Base-by-base conservation (phyloP, 306 rosid species). In the Rubus parviflorus region DNA sequence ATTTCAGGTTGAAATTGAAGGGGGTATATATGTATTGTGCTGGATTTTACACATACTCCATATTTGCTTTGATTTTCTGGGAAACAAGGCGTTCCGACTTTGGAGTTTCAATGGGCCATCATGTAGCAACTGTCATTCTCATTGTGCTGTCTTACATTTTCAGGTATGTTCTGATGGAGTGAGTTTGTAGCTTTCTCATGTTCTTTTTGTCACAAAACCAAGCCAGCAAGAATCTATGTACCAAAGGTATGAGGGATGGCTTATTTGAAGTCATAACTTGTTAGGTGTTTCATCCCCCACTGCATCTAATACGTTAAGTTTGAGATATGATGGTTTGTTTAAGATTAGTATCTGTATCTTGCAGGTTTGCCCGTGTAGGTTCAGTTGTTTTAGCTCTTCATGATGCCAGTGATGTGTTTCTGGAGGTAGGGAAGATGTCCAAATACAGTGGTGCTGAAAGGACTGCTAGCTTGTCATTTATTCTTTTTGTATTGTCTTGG, bases 81-180 rank as follows among this genome's bases (percentile, higher is more conserved):
- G 98, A 95, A 84, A 95, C 98, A 22, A 88, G 90, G 89, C 97
- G 98, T 78, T 88, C 98, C 0, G 98, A 95, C 88, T 95, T 95
- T 73, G 91, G 90, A 72, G 88, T 95, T 77, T 95, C 98, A 54
- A 95, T 95, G 98, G 53, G 88, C 83, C 98, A 95, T 84, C 98
- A 95, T 89, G 90, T 92, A 83, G 90, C 95, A 56, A 85, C 96
- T 69, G 77, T 88, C 83, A 83, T 72, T 78, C 98, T 95, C 86
- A 88, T 95, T 43, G 72, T 90, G 70, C 82, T 92, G 81, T 95
- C 98, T 68, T 92, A 90, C 88, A 86, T 77, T 75, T 83, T 89
- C 80, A 86, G 98, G 98, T 92, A 87, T 74, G 52, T 48, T 81
- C 78, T 79, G 30, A 41, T 82, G 71, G 70, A 46, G 66, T 40